Conservation (phyloP, 1,139 yeast genomes). For the Casaregolazyma suthepensis region DNA sequence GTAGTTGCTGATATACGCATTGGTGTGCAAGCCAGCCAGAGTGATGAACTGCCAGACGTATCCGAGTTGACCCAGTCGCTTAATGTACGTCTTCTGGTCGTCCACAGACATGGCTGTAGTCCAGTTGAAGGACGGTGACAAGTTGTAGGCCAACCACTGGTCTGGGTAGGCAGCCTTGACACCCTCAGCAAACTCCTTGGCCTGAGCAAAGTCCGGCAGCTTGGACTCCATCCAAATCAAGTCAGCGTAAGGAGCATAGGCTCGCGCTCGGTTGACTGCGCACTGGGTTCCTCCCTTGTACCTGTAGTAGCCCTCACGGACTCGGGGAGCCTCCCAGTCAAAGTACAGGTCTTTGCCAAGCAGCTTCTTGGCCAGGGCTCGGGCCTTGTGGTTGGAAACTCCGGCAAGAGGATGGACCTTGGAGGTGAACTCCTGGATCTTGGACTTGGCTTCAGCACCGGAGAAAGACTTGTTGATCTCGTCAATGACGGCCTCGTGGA, state of each 20-base stretch:
- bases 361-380: slow-evolving; percentile 65
- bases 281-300: slow-evolving; percentile 96
- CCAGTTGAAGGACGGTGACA: slow-evolving; percentile 98
- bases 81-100: slow-evolving; percentile 87
- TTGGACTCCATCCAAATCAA: slow-evolving; percentile 99
- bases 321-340: slow-evolving; percentile 95
- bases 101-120: slow-evolving; percentile 81
- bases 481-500: slow-evolving; percentile 87
- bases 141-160: slow-evolving; percentile 93
- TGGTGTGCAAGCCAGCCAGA: slow-evolving; percentile 94
- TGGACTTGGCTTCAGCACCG: slow-evolving; percentile 53
- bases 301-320: slow-evolving; percentile 96
- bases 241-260: slow-evolving; percentile 92
- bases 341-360: slow-evolving; percentile 82
- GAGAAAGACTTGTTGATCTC: slow-evolving; percentile 60
- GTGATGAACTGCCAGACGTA: slow-evolving; percentile 98
- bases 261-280: slow-evolving; percentile 96
- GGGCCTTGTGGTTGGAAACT: slow-evolving; percentile 75
- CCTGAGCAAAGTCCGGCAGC: slow-evolving; percentile 89
- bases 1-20: slow-evolving; percentile 85
- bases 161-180: slow-evolving; percentile 75
- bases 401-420: slow-evolving; percentile 70
- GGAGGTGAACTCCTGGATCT: slow-evolving; percentile 60
- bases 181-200: slow-evolving; percentile 91
- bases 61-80: slow-evolving; percentile 82